phyloP scores from a whole-genome alignment of 192 early-diverging fungal genomes.

The Allomyces macrogynus region DNA sequence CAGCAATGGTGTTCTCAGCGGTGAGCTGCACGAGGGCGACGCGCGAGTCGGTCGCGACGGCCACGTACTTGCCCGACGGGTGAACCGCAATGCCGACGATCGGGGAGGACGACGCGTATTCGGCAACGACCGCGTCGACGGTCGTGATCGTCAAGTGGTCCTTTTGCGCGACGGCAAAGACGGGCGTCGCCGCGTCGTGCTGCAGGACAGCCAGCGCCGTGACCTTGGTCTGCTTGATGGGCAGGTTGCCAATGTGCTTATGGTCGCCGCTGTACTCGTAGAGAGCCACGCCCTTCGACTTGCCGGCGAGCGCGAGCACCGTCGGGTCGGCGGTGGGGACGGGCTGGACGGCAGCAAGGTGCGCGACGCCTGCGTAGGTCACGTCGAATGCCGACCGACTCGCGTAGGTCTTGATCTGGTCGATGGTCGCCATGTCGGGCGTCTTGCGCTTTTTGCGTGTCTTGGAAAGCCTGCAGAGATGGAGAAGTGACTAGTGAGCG shows the following conservation, averaged over 20 bases:
- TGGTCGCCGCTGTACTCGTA: constrained; percentile 7
- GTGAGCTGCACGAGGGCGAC: constrained; percentile 19
- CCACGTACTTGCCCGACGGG: background rate
- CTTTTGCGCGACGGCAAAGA: no score
- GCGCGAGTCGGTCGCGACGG: constrained; percentile 26
- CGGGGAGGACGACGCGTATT: constrained; percentile 56
- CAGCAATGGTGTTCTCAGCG: constrained; percentile 13
- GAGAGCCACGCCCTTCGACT: constrained; percentile 5
- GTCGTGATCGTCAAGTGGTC: constrained; percentile 21
- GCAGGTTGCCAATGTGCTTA: constrained; percentile 11
- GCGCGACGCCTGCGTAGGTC: constrained; percentile 11
- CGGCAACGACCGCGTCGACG: constrained; percentile 55
- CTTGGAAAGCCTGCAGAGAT: constrained; percentile 33
- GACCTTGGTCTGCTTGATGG: constrained; percentile 32
- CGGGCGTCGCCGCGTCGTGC: no score
- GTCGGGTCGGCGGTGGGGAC: constrained; percentile 41
- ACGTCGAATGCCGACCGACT: background rate
- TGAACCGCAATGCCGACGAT: constrained; percentile 45
- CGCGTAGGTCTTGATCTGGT: background rate
- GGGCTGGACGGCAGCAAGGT: constrained; percentile 41
- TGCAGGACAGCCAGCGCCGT: constrained; percentile 53
- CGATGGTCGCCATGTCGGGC: constrained; percentile 14
- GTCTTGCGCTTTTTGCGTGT: constrained; percentile 65
- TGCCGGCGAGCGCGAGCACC: constrained; percentile 31
- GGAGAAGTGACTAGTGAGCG: constrained; percentile 10